Base-by-base conservation (phyloP, 2,329 filamentous ascomycete genomes). In the Diaporthe helianthi region DNA sequence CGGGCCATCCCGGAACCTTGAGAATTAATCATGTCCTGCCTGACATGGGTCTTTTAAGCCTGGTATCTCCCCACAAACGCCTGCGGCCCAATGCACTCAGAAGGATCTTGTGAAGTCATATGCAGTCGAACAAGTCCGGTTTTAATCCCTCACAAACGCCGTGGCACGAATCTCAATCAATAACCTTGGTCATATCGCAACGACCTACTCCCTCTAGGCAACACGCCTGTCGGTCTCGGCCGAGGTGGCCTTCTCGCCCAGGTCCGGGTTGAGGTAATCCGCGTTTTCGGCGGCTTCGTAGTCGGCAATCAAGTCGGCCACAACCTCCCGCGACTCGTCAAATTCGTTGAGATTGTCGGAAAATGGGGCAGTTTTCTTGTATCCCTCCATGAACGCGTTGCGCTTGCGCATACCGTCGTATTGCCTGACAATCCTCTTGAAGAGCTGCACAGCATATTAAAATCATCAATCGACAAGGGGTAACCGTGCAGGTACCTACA, bases 281-380 rank as follows among this genome's bases (percentile, higher is more conserved):
- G 93, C 90, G 77, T 92, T 88, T 80, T 99, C 96, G 5, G 96
- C 96, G 36, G 95, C 94, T 82, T 98, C 95, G 78, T 99, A 99
- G 84, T 99, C 96, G 64, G 89, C 88, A 77, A 98, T 95, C 72
- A 98, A 83, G 79, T 97, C 95, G 76, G 91, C 89, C 24, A 98
- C 95, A 6, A 98, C 95, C 77, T 96, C 92, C 73, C 93, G 89
- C 41, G 96, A 93, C 80, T 98, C 94, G 78, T 99, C 97, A 76
- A 99, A 99, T 80, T 99, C 95, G 74, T 92, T 89, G 51, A 99
- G 83, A 52, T 94, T 96, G 73, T 98, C 95, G 0, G 93, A 86
- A 80, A 99, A 99, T 1, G 94, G 93, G 0, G 93, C 91, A 70
- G 97, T 97, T 80, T 96, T 96, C 83, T 97, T 98, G 83, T 99